Percentiles rank a stretch among this genome's conserved stretches.
Conservation (phyloP, 495 filamentous ascomycete genomes). For the Penicillium alfredii region DNA sequence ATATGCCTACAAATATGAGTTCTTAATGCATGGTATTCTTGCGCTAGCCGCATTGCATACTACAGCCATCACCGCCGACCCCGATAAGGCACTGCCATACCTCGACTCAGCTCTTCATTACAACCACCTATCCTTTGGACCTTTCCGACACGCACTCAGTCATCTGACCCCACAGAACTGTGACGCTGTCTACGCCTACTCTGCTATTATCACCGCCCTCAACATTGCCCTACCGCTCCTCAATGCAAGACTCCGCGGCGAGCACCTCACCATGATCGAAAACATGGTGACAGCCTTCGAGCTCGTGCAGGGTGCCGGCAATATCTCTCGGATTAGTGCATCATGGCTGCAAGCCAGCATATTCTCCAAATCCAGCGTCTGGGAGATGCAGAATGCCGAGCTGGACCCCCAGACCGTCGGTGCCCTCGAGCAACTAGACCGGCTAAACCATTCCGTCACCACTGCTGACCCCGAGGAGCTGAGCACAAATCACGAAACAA, state of each 20-base stretch:
- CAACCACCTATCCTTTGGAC: constrained; percentile 38
- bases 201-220: constrained; percentile 39
- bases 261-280: constrained; percentile 19
- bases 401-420: constrained; percentile 14
- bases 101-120: constrained; percentile 39
- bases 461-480: constrained; percentile 10
- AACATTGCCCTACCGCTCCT: constrained; percentile 36
- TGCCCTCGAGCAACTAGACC: constrained; percentile 13
- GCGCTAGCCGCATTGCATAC: constrained; percentile 47
- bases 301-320: constrained; percentile 26
- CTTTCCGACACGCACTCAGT: constrained; percentile 38
- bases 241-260: constrained; percentile 14
- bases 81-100: constrained; percentile 29
- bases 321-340: constrained; percentile 18
- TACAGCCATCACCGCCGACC: constrained; percentile 25
- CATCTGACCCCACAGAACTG: constrained; percentile 37
- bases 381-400: constrained; percentile 6
- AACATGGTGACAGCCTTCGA: constrained; percentile 24
- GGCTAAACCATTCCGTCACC: constrained; percentile 17
- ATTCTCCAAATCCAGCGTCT: constrained; percentile 17
- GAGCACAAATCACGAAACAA: constrained; percentile 17
- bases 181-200: constrained; percentile 43
- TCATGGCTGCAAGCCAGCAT: constrained; percentile 22
- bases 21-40: constrained; percentile 48
- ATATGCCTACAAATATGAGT: constrained; percentile 39